Evolutionary conservation across 805 yeast species (phyloP).

Genomic region (Groenewaldozyma salmanticensis): DNA sequence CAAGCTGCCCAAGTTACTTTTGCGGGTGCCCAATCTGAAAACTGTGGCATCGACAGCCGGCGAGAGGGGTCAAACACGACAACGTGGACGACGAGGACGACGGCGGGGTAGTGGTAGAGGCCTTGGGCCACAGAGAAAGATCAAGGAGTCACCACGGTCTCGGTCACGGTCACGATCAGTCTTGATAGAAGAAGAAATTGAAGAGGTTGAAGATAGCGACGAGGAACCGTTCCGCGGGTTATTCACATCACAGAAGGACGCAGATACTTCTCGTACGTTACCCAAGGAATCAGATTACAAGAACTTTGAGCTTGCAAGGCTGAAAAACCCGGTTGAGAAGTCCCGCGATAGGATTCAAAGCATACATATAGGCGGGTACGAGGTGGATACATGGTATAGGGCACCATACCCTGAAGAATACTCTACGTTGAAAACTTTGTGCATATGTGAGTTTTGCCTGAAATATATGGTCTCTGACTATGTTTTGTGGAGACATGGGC

Average conservation of each 20-base stretch:
- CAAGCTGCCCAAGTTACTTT: too few relatives aligned
- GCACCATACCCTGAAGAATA: slow-evolving; percentile 91
- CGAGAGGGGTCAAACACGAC: slow-evolving; percentile 1
- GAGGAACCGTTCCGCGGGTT: slow-evolving; percentile 65
- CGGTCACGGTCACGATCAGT: neutral
- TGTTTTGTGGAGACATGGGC: slow-evolving; percentile 56
- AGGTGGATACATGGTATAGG: slow-evolving; percentile 84
- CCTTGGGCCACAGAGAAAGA: neutral
- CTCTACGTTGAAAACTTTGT: slow-evolving; percentile 49
- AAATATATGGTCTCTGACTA: slow-evolving; percentile 66
- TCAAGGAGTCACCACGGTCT: neutral
- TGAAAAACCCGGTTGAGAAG: slow-evolving; percentile 1
- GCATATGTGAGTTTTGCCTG: slow-evolving; percentile 77
- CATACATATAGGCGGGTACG: slow-evolving; percentile 57
- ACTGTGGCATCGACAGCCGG: neutral
- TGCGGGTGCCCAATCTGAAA: neutral
- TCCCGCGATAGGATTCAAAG: slow-evolving; percentile 25
- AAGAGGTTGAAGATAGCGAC: slow-evolving; percentile 11
- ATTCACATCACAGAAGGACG: slow-evolving; percentile 45
- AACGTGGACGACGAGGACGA: slow-evolving; percentile 3
- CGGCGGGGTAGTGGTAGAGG: slow-evolving; percentile 2
- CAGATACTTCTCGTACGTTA: slow-evolving; percentile 49
- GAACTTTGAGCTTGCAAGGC: slow-evolving; percentile 33
- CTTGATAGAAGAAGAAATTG: slow-evolving; percentile 6
- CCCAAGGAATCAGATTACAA: slow-evolving; percentile 47